Evolutionary conservation across 371 early-diverging fungal genomes (phyloP), one percentile per base, ranked within the genome.

Genomic region (Entomophthora muscae): DNA sequence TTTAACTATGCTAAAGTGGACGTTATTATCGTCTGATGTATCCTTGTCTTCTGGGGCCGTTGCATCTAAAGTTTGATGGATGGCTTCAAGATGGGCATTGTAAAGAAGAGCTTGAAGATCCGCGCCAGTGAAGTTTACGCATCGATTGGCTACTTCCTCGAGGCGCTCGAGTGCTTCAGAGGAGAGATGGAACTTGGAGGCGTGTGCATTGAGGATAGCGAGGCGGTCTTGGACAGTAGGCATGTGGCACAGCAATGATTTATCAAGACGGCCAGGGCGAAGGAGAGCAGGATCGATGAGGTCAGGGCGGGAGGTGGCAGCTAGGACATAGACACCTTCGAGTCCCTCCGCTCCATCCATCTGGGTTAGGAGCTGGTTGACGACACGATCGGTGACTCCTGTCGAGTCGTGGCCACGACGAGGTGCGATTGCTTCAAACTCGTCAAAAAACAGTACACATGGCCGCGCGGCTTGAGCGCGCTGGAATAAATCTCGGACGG

Each of bases 261-360:
- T 93, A 75, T 99, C 99, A 63, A 99, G 89, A 66, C 99, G 89
- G 32, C 99, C 99, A 29, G 99, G 99, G 30, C 99, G 86, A 52
- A 93, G 79, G 65, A 99, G 78, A 0, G 99, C 99, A 28, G 93
- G 90, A 74, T 99, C 99, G 63, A 98, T 85, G n/a, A 97, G 82
- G 69, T 99, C 99, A 31, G 99, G 98, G n/a, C 95, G 89, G 75
- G 98, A 92, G 7, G 96, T 98, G 0, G 96, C 95, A 22, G 94
- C 96, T 32, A 98, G 76, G 0, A 93, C 91, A 72, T 87, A 93
- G 23, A 95, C 91, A 32, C 90, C 91, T 54, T 88, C 83, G 30
- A 90, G 70, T 1, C 88, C 90, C 70, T 95, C 94, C 13, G 96
- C 87, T 66, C 98, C 98, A 75, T 98, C 98, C 89, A 98, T 87